These are phyloP conservation scores for Hypoxylon sp. DNA, from an alignment of 2,329 filamentous ascomycete genomes.

Conservation along the genomic window DNA sequence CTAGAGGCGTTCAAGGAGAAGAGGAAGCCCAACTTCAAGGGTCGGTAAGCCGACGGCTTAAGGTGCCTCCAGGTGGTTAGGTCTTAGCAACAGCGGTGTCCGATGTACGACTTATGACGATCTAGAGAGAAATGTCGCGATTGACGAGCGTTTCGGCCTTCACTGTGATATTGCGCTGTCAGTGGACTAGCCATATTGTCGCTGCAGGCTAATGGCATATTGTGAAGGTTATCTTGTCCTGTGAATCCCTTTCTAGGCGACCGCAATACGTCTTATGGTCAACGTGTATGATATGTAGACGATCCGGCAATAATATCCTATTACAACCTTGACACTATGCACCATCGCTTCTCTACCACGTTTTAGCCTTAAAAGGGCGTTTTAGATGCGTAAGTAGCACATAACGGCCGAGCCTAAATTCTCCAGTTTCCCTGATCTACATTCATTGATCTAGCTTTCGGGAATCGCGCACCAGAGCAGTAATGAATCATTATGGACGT, in stretches of 20 bases:
- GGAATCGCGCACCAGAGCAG: conserved; percentile 36
- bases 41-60: conserved; percentile 56
- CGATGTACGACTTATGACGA: not conserved
- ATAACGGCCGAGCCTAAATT: conserved; percentile 1
- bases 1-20: conserved; percentile 83
- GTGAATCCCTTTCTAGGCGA: not conserved
- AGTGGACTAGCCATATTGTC: not conserved
- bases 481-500: conserved; percentile 51
- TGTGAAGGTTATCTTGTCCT: not conserved
- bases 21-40: conserved; percentile 72
- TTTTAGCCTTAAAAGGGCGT: conserved; percentile 2
- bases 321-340: not conserved
- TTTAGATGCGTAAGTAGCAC: conserved; percentile 22
- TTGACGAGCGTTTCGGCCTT: not conserved
- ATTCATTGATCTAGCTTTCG: conserved; percentile 23
- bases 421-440: not conserved
- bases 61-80: not conserved
- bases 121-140: not conserved
- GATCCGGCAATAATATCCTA: not conserved
- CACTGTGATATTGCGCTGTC: not conserved
- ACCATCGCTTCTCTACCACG: not conserved
- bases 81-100: not conserved
- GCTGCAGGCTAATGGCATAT: no score
- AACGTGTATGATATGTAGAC: not conserved
- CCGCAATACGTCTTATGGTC: not conserved